Conservation (phyloP, 2,329 filamentous ascomycete genomes). For the Venturia pyrina region DNA sequence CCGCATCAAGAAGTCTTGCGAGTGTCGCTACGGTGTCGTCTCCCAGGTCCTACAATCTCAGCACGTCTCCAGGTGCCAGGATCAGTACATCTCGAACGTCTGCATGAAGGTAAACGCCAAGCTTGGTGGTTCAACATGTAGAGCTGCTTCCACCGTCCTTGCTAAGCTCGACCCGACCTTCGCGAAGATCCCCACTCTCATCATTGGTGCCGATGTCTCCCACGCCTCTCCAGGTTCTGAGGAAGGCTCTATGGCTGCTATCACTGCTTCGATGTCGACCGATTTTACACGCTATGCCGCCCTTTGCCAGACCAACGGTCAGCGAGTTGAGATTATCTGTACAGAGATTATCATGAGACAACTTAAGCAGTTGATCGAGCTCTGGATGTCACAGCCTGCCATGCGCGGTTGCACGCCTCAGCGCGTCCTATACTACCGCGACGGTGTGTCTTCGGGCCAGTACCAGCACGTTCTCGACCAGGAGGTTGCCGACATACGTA, state of each 20-base stretch:
- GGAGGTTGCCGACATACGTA: constrained; percentile 60
- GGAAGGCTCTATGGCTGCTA: constrained; percentile 64
- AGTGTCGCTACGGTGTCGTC: constrained; percentile 73
- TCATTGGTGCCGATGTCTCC: constrained; percentile 86
- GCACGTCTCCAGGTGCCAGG: constrained; percentile 59
- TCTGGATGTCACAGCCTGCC: constrained; percentile 47
- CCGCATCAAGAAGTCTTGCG: constrained; percentile 78
- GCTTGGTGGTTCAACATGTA: constrained; percentile 69
- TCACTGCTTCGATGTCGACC: constrained; percentile 72
- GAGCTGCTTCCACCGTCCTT: constrained; percentile 19
- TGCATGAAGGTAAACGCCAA: constrained; percentile 97
- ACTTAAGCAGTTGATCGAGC: constrained; percentile 51
- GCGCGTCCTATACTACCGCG: constrained; percentile 86
- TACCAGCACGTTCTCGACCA: constrained; percentile 67
- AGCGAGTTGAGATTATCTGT: constrained; percentile 68
- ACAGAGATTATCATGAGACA: constrained; percentile 55
- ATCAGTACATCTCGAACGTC: constrained; percentile 88
- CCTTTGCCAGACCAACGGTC: constrained; percentile 72
- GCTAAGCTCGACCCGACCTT: constrained; percentile 10
- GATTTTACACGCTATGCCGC: constrained; percentile 65
- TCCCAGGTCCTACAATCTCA: constrained; percentile 70
- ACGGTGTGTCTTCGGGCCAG: constrained; percentile 83
- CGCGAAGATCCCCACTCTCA: constrained; percentile 51
- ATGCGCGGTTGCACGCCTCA: constrained; percentile 48
- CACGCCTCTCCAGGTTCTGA: constrained; percentile 61